Conservation (phyloP, 2,329 filamentous ascomycete genomes). For the Aspergillus pseudoglaucus region DNA sequence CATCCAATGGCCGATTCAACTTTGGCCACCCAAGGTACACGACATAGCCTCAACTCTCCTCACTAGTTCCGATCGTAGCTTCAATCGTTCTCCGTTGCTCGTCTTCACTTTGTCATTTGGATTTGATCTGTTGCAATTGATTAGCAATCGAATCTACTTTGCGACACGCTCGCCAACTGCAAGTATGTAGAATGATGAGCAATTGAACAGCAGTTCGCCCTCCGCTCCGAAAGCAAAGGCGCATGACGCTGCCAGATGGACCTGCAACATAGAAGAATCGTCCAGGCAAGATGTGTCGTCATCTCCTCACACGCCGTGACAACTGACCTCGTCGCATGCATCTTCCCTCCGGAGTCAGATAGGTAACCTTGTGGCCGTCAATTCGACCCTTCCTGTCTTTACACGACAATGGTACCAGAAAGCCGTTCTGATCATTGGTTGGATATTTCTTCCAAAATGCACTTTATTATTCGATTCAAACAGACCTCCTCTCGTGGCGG, state of each 20-base stretch:
- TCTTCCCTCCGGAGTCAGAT: not conserved
- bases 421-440: not conserved
- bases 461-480: not conserved
- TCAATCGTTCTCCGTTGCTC: not conserved
- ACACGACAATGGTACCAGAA: not conserved
- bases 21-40: not conserved
- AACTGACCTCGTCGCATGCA: not conserved
- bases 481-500: not conserved
- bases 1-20: not conserved
- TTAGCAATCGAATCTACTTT: too few relatives aligned
- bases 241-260: constrained; percentile 10
- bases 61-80: too few relatives aligned
- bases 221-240: not conserved
- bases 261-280: constrained; percentile 2
- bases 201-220: too few relatives aligned
- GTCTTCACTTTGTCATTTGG: too few relatives aligned
- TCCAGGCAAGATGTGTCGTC: not conserved
- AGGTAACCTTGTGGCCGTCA: not conserved
- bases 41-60: too few relatives aligned
- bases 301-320: not conserved
- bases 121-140: too few relatives aligned
- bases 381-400: not conserved
- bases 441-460: not conserved
- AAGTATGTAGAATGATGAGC: too few relatives aligned
- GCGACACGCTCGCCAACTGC: too few relatives aligned